phyloP scores from a whole-genome alignment of 805 yeast genomes.

The Ogataea corticis region DNA sequence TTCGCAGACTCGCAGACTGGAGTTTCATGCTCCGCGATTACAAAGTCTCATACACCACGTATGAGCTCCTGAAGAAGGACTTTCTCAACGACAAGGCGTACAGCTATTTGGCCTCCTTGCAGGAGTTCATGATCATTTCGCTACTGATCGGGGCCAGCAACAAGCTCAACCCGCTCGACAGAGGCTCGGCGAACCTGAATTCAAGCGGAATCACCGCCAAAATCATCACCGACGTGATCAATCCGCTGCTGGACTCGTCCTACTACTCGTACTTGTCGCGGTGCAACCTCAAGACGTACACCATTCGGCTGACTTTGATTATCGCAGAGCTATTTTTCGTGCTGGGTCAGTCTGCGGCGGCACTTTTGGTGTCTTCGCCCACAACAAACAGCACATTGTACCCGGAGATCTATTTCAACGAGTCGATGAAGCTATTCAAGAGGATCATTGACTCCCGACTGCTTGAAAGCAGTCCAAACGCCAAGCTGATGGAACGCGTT shows the following conservation, averaged over 20 bases:
- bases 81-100: slow-evolving; percentile 76
- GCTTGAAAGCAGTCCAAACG: slow-evolving; percentile 45
- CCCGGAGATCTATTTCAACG: slow-evolving; percentile 44
- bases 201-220: slow-evolving; percentile 40
- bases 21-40: slow-evolving; percentile 88
- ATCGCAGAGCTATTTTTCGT: slow-evolving; percentile 67
- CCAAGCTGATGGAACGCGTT: slow-evolving; percentile 40
- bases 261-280: slow-evolving; percentile 75
- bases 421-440: slow-evolving; percentile 45
- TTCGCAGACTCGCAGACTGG: slow-evolving; percentile 90
- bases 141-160: slow-evolving; percentile 58
- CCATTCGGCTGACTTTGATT: slow-evolving; percentile 64
- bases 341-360: slow-evolving; percentile 37
- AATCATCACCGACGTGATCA: slow-evolving; percentile 53
- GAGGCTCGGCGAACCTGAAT: slow-evolving; percentile 24
- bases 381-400: slow-evolving; percentile 2
- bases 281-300: slow-evolving; percentile 65
- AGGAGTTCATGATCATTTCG: slow-evolving; percentile 83
- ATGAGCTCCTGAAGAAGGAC: slow-evolving; percentile 80
- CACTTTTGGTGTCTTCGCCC: not conserved
- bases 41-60: slow-evolving; percentile 77
- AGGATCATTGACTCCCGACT: slow-evolving; percentile 45
- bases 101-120: slow-evolving; percentile 77
- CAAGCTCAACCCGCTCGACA: slow-evolving; percentile 44
- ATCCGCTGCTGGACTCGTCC: slow-evolving; percentile 67